A percentile compares a stretch with the other conserved stretches of the same genome.
Conservation (phyloP, 768 basidiomycete species). For the Phaffia tasmanica region DNA sequence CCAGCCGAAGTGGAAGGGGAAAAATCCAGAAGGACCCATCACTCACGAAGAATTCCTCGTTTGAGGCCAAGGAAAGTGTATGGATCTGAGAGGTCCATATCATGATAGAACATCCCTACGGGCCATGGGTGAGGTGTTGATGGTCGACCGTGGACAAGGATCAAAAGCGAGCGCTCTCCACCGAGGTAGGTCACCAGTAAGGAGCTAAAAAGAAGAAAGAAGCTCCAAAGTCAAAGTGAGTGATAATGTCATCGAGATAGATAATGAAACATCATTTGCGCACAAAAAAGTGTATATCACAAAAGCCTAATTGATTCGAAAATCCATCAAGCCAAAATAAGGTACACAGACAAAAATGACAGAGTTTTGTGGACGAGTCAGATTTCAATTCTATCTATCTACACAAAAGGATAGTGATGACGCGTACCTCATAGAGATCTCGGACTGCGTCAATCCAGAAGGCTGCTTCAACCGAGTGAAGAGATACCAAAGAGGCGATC, state of each 20-base stretch:
- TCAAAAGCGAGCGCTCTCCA: constrained; percentile 84
- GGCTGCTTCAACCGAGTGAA: constrained; percentile 87
- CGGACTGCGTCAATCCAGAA: constrained; percentile 91
- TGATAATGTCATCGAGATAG: too few species aligned
- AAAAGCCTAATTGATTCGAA: constrained; percentile 31
- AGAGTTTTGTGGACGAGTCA: constrained; percentile 71
- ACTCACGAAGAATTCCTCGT: constrained; percentile 82
- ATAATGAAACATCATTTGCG: neutral
- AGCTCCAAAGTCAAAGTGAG: neutral
- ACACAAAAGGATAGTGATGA: neutral
- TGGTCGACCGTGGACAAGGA: constrained; percentile 77
- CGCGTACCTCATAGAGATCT: constrained; percentile 83
- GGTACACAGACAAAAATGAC: constrained; percentile 55
- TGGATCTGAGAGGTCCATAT: constrained; percentile 89
- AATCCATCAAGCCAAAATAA: constrained; percentile 4
- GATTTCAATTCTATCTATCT: neutral
- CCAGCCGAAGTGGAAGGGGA: neutral
- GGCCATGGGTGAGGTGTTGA: constrained; percentile 83
- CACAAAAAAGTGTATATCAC: constrained; percentile 38
- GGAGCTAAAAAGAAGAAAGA: constrained; percentile 25
- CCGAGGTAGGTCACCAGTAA: constrained; percentile 44
- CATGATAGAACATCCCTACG: constrained; percentile 63
- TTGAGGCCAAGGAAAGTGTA: constrained; percentile 88
- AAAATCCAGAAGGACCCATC: neutral
- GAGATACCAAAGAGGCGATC: constrained; percentile 76